These are phyloP conservation scores for Populus davidiana DNA, from an alignment of 345 rosid species.

Conservation along the genomic window DNA sequence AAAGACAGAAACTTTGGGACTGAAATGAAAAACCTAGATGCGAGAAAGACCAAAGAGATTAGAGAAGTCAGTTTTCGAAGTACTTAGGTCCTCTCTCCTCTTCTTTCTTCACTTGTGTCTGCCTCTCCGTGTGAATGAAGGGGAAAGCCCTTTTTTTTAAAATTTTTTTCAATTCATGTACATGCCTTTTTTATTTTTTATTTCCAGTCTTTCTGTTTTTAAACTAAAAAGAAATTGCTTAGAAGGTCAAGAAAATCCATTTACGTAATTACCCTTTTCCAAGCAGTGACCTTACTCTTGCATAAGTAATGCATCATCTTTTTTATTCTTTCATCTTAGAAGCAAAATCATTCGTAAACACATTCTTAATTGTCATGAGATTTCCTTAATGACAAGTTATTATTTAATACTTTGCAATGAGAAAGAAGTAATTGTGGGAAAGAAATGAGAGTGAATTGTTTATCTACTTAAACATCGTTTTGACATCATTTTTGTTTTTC, in stretches of 20 bases:
- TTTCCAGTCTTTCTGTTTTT: neutral
- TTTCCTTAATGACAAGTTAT: neutral
- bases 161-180: neutral
- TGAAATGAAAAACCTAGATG: conserved; percentile 2
- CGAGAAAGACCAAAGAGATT: neutral
- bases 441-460: neutral
- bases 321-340: too few relatives aligned
- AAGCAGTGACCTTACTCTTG: neutral
- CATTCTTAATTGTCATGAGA: too few relatives aligned
- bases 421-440: neutral
- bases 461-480: neutral
- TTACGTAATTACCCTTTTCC: neutral
- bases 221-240: neutral
- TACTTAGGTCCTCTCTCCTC: neutral
- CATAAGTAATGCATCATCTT: neutral
- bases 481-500: too few relatives aligned
- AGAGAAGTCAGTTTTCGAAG: neutral
- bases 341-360: too few relatives aligned
- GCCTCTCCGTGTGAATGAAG: neutral
- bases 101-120: neutral
- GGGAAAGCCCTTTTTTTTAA: neutral
- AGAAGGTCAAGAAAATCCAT: neutral
- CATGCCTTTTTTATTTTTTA: neutral
- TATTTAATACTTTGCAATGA: neutral
- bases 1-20: neutral